These are phyloP conservation scores for Vigna trinervia DNA, from an alignment of 306 rosid genomes.

Conservation along the genomic window DNA sequence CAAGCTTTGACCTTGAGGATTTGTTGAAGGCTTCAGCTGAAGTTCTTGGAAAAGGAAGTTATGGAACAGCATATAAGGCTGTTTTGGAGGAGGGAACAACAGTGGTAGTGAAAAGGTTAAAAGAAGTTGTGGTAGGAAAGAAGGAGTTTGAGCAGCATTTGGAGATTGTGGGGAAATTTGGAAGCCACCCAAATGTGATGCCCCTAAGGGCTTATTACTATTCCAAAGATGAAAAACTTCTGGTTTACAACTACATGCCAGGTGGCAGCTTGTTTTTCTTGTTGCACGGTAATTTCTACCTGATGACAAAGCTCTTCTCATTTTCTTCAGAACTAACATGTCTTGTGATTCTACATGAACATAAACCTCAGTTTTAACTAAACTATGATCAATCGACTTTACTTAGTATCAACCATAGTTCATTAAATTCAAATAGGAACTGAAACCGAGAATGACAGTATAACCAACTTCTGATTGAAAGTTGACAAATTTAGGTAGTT, in stretches of 20 bases:
- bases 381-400: neutral
- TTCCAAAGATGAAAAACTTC: constrained; percentile 86
- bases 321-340: constrained; percentile 5
- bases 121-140: constrained; percentile 73
- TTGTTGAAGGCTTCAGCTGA: constrained; percentile 85
- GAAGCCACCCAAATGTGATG: constrained; percentile 70
- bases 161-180: constrained; percentile 72
- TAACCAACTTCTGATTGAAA: constrained; percentile 4
- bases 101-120: constrained; percentile 78
- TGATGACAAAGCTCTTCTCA: neutral
- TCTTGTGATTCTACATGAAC: neutral
- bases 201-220: constrained; percentile 80
- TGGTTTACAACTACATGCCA: constrained; percentile 79
- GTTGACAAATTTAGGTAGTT: neutral
- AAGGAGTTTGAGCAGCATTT: constrained; percentile 84
- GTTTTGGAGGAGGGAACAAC: constrained; percentile 84
- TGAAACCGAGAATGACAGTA: constrained; percentile 1
- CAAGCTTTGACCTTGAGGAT: constrained; percentile 81
- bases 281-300: constrained; percentile 68
- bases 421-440: constrained; percentile 3
- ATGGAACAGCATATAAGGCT: constrained; percentile 88
- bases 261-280: constrained; percentile 74
- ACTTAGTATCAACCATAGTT: neutral
- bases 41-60: constrained; percentile 87
- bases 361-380: neutral